phyloP scores from a whole-genome alignment of 2,329 filamentous ascomycete species.

The Aspergillus neoniger region DNA sequence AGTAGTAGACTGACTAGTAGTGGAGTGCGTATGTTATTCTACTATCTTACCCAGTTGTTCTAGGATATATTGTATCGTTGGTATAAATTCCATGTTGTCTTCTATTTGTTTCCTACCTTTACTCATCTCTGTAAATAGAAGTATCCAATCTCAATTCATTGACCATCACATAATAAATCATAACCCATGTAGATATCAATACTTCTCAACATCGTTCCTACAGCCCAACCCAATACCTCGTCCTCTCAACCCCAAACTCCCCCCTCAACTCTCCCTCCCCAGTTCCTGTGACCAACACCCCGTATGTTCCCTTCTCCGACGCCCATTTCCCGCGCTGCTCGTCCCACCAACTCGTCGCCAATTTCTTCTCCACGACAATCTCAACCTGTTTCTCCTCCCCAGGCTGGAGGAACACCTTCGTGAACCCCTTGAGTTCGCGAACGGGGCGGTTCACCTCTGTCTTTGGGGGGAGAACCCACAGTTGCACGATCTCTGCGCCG shows the following conservation, averaged over 20 bases:
- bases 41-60: no score
- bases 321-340: constrained; percentile 67
- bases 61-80: no score
- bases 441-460: constrained; percentile 57
- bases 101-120: no score
- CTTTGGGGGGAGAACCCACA: constrained; percentile 52
- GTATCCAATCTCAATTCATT: neutral
- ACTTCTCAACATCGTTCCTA: constrained; percentile 28
- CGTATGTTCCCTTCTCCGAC: constrained; percentile 66
- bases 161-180: neutral
- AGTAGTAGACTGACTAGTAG: no score
- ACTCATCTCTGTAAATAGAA: no score
- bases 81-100: no score
- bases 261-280: constrained; percentile 53
- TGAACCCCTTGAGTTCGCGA: constrained; percentile 67
- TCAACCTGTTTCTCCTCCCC: constrained; percentile 61
- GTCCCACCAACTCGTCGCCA: constrained; percentile 70
- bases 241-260: constrained; percentile 60
- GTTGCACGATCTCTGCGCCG: constrained; percentile 58
- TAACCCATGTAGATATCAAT: neutral
- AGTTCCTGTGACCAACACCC: constrained; percentile 63
- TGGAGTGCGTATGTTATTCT: no score
- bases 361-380: constrained; percentile 63
- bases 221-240: constrained; percentile 68
- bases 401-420: constrained; percentile 63